phyloP scores from a whole-genome alignment of 176 grass and related monocot species.

The Phoenix roebelenii region DNA sequence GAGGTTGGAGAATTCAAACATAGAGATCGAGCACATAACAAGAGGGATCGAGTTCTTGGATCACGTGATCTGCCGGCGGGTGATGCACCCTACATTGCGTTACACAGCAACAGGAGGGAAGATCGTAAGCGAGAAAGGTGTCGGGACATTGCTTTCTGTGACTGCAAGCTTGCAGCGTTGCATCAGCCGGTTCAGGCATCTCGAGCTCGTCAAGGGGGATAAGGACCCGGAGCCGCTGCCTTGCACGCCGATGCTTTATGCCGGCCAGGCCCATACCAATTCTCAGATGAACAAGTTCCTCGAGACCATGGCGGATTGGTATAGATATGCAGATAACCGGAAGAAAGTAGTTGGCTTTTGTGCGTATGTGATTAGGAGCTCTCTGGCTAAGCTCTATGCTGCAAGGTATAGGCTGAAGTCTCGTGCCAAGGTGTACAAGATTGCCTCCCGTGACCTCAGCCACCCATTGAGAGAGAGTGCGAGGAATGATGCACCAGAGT shows the following conservation, averaged over 20 bases:
- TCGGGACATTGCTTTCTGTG: constrained; percentile 75
- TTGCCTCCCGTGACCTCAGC: constrained; percentile 88
- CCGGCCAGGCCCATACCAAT: constrained; percentile 90
- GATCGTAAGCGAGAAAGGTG: constrained; percentile 72
- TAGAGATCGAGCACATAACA: constrained; percentile 92
- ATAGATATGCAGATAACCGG: constrained; percentile 81
- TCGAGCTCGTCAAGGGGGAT: constrained; percentile 93
- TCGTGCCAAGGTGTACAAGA: constrained; percentile 88
- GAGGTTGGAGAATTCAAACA: constrained; percentile 61
- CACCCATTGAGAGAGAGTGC: constrained; percentile 66
- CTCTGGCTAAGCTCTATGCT: constrained; percentile 81
- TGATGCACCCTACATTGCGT: constrained; percentile 77
- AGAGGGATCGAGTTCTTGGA: constrained; percentile 95
- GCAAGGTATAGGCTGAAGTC: constrained; percentile 93
- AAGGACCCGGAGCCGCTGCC: constrained; percentile 76
- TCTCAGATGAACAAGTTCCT: constrained; percentile 99
- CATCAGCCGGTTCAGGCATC: constrained; percentile 77
- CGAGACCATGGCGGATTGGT: constrained; percentile 95
- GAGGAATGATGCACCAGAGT: constrained; percentile 79
- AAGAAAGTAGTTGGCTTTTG: constrained; percentile 95
- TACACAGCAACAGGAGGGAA: constrained; percentile 72
- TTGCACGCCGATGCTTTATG: constrained; percentile 74
- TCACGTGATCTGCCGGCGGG: constrained; percentile 68
- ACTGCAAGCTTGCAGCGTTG: constrained; percentile 73
- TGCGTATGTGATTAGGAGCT: constrained; percentile 80